These are phyloP conservation scores for Salicornia ramosissima DNA, from an alignment of 148 eudicot species.

Conservation along the genomic window DNA sequence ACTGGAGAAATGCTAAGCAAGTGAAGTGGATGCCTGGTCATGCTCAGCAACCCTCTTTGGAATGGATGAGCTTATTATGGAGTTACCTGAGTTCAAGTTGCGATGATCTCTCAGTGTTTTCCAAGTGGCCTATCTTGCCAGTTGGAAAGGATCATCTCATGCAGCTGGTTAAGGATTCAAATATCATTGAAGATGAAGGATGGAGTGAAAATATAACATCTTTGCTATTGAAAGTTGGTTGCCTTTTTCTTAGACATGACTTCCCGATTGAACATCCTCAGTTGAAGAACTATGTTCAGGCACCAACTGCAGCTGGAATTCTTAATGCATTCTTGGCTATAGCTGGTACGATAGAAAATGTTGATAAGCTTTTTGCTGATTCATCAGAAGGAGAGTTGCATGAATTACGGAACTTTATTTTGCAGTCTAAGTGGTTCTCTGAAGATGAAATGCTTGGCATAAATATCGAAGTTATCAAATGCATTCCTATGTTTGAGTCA, in stretches of 20 bases:
- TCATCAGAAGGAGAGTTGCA: conserved; percentile 83
- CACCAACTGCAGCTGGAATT: conserved; percentile 75
- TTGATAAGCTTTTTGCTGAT: conserved; percentile 61
- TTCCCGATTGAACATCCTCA: conserved; percentile 66
- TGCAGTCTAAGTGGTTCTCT: conserved; percentile 91
- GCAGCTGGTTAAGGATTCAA: conserved; percentile 76
- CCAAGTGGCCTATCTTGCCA: conserved; percentile 93
- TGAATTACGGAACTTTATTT: conserved; percentile 87
- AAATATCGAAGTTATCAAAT: conserved; percentile 57
- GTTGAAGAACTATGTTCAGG: conserved; percentile 65
- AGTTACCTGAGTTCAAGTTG: conserved; percentile 62
- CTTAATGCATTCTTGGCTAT: conserved; percentile 68
- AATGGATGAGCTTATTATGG: conserved; percentile 89
- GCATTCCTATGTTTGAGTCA: conserved; percentile 89
- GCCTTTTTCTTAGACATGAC: conserved; percentile 67
- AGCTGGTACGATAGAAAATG: conserved; percentile 45
- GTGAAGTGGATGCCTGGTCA: conserved; percentile 78
- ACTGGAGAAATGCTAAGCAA: conserved; percentile 81
- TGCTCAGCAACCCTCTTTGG: conserved; percentile 72
- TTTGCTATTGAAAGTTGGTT: conserved; percentile 74
- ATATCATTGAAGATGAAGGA: conserved; percentile 82
- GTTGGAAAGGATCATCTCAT: conserved; percentile 66
- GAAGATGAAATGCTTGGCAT: conserved; percentile 50
- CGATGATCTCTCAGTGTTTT: conserved; percentile 70
- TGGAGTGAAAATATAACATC: conserved; percentile 96